Evolutionary conservation across 2,329 filamentous ascomycete genomes (phyloP), one percentile per base, ranked within the genome.

Genomic region (Phyllosticta citribraziliensis): DNA sequence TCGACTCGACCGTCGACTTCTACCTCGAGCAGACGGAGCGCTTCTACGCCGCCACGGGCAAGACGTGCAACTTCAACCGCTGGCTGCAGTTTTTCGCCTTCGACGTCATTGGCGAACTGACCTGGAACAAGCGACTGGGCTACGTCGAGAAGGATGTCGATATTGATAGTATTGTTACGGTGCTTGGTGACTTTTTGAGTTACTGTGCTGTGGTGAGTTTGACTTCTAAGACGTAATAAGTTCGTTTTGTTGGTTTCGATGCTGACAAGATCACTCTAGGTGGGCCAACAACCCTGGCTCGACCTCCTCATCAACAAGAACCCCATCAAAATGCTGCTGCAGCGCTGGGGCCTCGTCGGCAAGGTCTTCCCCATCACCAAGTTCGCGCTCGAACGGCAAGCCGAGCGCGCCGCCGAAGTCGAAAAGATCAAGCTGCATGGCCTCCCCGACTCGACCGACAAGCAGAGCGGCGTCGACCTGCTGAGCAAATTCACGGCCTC

Each of bases 71-170:
- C 68, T 87, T 90, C 61, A 83, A 84, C 1, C 77, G 79, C 62
- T 91, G 88, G 88, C 75, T 92, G 62, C 88, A 92, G 68, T 91
- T 86, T 70, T 91, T 89, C 66, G 89, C 89, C 0, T 92, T 92
- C 67, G 89, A 92, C 69, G 88, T 91, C 14, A 91, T 91, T 64
- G 88, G 88, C 5, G 85, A 89, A 64, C 82, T 91, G 67, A 91
- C 88, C 0, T 91, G 89, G 74, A 85, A 84, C 70, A 89, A 89
- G 70, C 80, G 87, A 0, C 81, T 91, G 62, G 89, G 89, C 0
- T 92, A 92, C 65, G 75, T 92, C 1, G 88, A 92, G 71, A 81
- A 82, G 69, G 86, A 89, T 57, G 80, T 86, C 68, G 89, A 92
- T 64, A 84, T 92, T 12, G 87, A 89, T 64, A 87, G 87, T 0